Evolutionary conservation across 345 rosid species (phyloP).

Genomic region (Lagerstroemia speciosa): DNA sequence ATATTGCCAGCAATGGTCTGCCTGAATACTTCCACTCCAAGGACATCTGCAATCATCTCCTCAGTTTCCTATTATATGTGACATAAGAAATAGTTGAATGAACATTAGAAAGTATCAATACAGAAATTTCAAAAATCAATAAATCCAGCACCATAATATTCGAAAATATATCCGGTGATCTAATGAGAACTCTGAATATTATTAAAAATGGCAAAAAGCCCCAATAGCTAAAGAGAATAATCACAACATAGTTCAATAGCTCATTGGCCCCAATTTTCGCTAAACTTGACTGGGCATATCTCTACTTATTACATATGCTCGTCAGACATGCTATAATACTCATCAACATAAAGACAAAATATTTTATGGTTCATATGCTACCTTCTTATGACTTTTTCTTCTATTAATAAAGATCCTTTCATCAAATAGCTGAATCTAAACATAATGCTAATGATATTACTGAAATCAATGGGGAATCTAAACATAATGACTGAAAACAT

Average conservation of each 20-base stretch:
- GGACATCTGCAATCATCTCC: slow-evolving; percentile 89
- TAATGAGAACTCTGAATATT: neutral
- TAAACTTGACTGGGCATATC: neutral
- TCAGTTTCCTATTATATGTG: slow-evolving; percentile 58
- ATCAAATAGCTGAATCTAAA: neutral
- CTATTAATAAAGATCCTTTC: neutral
- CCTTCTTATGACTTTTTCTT: neutral
- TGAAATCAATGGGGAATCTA: no score
- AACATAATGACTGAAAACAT: no score
- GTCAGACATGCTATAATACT: no score
- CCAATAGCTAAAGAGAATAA: neutral
- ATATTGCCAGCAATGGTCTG: slow-evolving; percentile 88
- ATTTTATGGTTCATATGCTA: neutral
- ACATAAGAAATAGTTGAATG: neutral
- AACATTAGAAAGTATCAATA: neutral
- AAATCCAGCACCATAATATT: neutral
- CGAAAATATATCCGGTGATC: neutral
- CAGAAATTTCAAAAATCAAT: neutral
- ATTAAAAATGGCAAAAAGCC: neutral
- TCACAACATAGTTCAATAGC: neutral
- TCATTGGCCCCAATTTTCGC: neutral
- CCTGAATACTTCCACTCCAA: slow-evolving; percentile 90
- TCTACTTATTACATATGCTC: no score
- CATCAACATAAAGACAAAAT: neutral
- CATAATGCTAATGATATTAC: no score